Evolutionary conservation across 2,329 filamentous ascomycete genomes (phyloP), one percentile per base, ranked within the genome.

Genomic region (Sphaceloma murrayae): DNA sequence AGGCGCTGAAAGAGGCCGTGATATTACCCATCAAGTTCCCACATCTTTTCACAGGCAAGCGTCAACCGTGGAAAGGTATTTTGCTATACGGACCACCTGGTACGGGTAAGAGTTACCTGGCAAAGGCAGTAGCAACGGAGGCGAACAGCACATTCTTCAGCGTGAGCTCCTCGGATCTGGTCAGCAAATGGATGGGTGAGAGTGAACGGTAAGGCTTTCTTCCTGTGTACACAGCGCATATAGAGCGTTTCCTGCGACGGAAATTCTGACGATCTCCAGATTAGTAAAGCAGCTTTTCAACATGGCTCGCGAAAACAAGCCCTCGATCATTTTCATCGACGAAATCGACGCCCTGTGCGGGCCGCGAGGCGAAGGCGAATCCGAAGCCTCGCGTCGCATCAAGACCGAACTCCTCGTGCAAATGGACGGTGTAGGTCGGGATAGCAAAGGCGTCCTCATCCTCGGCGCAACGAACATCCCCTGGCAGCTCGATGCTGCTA

Each of bases 141-240:
- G 91, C 91, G 48, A 96, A 98, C 65, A 48, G 29, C 16, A 45
- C 48, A 40, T 42, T 47, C 33, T 47, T 50, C 46, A 48, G 34
- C 18, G 46, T 47, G 13, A 50, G 39, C 11, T 46, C 34, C n/a
- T 50, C 48, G 8, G 39, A 98, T 62, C 65, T 98, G 64, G 91
- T 98, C 49, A 94, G 86, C 63, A 98, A 98, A 62, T 98, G 91
- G 91, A 98, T 98, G 91, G 91, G 91, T 69, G 91, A 98, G 67
- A 93, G 85, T 72, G 91, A 98, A 77, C 78, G 87, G 85, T 93
- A 68, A 38, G n/a, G n/a, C n/a, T n/a, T n/a, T n/a, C n/a, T n/a
- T n/a, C n/a, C n/a, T n/a, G n/a, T n/a, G n/a, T n/a, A n/a, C n/a
- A n/a, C n/a, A n/a, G n/a, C n/a, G n/a, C n/a, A n/a, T n/a, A n/a